phyloP scores from a whole-genome alignment of 805 yeast genomes.

The Zygosaccharomyces pseudorouxii region DNA sequence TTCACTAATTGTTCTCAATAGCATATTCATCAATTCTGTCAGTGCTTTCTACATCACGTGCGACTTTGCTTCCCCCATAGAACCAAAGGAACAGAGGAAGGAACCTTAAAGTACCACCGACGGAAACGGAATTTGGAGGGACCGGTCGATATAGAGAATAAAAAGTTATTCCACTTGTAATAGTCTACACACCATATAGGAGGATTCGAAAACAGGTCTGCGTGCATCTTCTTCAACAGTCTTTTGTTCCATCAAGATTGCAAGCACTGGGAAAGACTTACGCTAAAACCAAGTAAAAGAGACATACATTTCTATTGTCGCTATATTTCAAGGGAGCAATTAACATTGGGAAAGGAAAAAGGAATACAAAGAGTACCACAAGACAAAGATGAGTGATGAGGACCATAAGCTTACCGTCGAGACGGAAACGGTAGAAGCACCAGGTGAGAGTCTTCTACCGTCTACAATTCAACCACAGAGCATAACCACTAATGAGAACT shows the following conservation, averaged over 20 bases:
- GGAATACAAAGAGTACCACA: not conserved
- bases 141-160: not conserved
- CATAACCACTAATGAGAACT: not conserved
- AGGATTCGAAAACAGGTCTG: too few species aligned
- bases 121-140: not conserved
- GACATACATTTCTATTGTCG: too few species aligned
- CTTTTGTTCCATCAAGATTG: too few species aligned
- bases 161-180: too few species aligned
- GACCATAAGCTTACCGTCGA: slow-evolving; percentile 49
- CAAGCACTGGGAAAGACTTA: too few species aligned
- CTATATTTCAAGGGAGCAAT: not conserved
- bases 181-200: too few species aligned
- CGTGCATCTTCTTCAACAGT: too few species aligned
- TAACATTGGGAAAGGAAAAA: not conserved
- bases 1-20: not conserved
- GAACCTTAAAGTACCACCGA: not conserved
- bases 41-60: not conserved
- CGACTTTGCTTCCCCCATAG: not conserved
- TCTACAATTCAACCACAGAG: slow-evolving; percentile 2
- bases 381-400: slow-evolving; percentile 20
- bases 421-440: slow-evolving; percentile 56
- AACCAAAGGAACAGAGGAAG: not conserved
- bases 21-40: not conserved
- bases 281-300: too few species aligned
- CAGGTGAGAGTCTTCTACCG: slow-evolving; percentile 17